Base-by-base conservation (phyloP, 768 basidiomycete species). In the Boletus barrowsii region DNA sequence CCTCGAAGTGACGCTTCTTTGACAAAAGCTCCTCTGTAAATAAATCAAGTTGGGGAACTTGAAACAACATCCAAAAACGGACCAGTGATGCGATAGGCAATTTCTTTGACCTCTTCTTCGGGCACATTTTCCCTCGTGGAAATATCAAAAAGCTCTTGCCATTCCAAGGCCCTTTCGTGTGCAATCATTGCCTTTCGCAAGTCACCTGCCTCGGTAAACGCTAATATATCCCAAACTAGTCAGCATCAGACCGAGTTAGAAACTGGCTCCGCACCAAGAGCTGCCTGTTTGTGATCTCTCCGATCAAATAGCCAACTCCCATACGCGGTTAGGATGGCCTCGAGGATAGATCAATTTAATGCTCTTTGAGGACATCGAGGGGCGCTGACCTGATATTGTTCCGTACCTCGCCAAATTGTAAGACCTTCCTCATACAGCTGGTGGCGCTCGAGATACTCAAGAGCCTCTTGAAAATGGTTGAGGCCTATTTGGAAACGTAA, bases 101-200 rank as follows among this genome's bases (percentile, higher is more conserved):
- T 82, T 3, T 80, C 79, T 14, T 73, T 67, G 10, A 92, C 65
- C 42, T 89, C 84, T 13, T 87, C 84, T 29, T 73, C 71, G 0
- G 76, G 54, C 10, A 82, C 61, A 3, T 77, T 72, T 45, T 81
- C 76, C 26, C 75, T 76, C 20, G 80, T 62, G 3, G 88, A 88
- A 26, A 97, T 73, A 24, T 90, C 85, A 68, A 99, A 98, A 0
- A 97, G 75, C 59, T 95, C 93, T 63, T 88, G 86, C 96, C 96
- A 99, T 50, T 88, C 83, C 32, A 93, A 74, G 0, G 89, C 88
- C 52, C 86, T 87, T 69, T 98, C 95, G 62, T 94, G 84, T 0
- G 95, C 86, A 10, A 87, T 77, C 81, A 99, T 85, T 2, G 95
- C 92, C 56, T 92, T 93, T 5, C 76, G 66, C 2, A 75, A 71